Evolutionary conservation across 805 yeast genomes (phyloP), one percentile per base, ranked within the genome.

Genomic region (Candida maris): DNA sequence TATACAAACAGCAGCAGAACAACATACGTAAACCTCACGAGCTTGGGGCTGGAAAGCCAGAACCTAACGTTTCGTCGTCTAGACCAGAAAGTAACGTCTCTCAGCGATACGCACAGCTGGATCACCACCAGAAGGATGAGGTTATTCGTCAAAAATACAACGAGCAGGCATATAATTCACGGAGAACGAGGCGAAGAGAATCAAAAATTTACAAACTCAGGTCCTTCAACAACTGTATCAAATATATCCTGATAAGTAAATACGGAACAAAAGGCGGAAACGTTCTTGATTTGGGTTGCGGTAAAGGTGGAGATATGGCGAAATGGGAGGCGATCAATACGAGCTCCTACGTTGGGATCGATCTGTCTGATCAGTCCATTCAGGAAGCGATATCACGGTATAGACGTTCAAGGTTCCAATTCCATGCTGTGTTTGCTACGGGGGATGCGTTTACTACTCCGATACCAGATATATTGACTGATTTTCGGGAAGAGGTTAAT

Each of bases 261-360:
- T 80, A 70, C 59, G 77, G 81, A 2, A 65, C 65, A 23, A 65
- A 67, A 30, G 64, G 75, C 42, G 71, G 73, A 27, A 70, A 73
- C 15, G 87, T 83, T 1, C 64, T 93, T 14, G 99, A 93, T 54
- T 61, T 91, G 38, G 96, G 96, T 12, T 89, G 97, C 62, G 99
- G 99, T 10, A 94, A 93, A 59, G 99, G 99, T 35, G 99, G 99
- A 19, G 99, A 93, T 64, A 65, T 93, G 52, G 77, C 83, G 49
- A 93, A 93, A 58, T 91, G 95, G 79, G 84, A 81, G 34, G 77
- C 77, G 48, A 82, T 86, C 1, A 67, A 75, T 15, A 74, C 86
- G 3, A 71, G 76, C 16, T 89, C 88, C 32, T 85, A 84, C 47
- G 78, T 89, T 37, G 98, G 98, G 2, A 71, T 93, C 19, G 99